phyloP scores from a whole-genome alignment of 495 filamentous ascomycete genomes.

The Rhypophila decipiens region DNA sequence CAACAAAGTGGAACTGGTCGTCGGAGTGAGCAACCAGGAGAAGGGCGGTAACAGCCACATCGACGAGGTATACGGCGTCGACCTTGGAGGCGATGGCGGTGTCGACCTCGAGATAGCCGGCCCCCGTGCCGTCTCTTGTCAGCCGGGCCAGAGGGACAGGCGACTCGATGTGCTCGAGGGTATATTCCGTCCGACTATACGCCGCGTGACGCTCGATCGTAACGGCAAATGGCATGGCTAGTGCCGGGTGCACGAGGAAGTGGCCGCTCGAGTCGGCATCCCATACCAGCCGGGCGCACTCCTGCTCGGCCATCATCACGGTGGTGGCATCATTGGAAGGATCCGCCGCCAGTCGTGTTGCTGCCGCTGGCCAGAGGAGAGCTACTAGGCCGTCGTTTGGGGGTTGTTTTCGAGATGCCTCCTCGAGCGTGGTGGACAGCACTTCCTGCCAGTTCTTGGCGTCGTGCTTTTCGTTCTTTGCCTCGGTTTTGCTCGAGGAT shows the following conservation, averaged over 20 bases:
- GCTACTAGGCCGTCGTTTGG: slow-evolving; percentile 66
- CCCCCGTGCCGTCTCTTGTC: slow-evolving; percentile 45
- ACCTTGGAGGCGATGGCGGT: slow-evolving; percentile 43
- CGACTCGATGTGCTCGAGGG: slow-evolving; percentile 56
- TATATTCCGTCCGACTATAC: slow-evolving; percentile 52
- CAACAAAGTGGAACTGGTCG: slow-evolving; percentile 38
- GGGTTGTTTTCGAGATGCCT: slow-evolving; percentile 47
- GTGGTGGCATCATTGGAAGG: slow-evolving; percentile 55
- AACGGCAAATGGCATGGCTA: slow-evolving; percentile 52
- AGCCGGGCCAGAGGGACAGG: slow-evolving; percentile 44
- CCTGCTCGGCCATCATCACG: slow-evolving; percentile 58
- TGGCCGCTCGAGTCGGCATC: slow-evolving; percentile 55
- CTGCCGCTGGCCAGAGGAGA: slow-evolving; percentile 63
- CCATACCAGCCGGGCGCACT: slow-evolving; percentile 68
- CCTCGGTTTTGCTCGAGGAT: slow-evolving; percentile 10
- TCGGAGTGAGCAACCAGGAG: slow-evolving; percentile 63
- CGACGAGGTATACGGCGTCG: slow-evolving; percentile 65
- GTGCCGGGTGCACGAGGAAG: slow-evolving; percentile 64
- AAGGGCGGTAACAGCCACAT: slow-evolving; percentile 63
- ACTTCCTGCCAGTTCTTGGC: slow-evolving; percentile 47
- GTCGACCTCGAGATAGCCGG: slow-evolving; percentile 47
- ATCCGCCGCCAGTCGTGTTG: slow-evolving; percentile 64
- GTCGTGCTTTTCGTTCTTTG: slow-evolving; percentile 23
- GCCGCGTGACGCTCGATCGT: slow-evolving; percentile 44
- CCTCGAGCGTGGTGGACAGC: slow-evolving; percentile 55